A percentile compares a stretch with the other conserved stretches of the same genome.
phyloP scores from a whole-genome alignment of 2,329 filamentous ascomycete genomes.

The Metarhizium anisopliae region DNA sequence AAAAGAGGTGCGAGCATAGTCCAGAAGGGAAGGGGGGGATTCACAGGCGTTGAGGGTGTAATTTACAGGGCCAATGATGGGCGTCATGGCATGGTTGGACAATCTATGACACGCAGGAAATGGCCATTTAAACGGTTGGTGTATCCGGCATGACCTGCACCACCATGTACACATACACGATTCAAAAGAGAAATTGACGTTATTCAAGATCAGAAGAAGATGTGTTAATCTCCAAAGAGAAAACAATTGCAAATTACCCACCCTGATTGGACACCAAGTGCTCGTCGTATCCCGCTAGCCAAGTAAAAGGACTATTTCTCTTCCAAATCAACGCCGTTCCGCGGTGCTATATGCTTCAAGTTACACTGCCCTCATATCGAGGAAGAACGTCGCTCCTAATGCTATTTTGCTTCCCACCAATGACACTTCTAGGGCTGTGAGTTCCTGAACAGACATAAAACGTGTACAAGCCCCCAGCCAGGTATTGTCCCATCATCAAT shows the following conservation, averaged over 20 bases:
- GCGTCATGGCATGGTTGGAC: neutral
- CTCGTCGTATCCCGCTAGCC: neutral
- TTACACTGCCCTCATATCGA: neutral
- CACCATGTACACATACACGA: neutral
- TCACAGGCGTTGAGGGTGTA: neutral
- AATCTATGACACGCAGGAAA: neutral
- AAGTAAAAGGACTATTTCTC: neutral
- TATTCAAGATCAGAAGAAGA: neutral
- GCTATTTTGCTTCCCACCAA: constrained; percentile 7
- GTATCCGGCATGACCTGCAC: neutral
- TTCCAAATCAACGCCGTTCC: neutral
- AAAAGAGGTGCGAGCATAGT: neutral
- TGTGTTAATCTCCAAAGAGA: neutral
- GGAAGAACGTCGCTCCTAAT: constrained; percentile 7
- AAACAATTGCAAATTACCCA: neutral
- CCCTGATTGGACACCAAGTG: neutral
- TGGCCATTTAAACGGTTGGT: neutral
- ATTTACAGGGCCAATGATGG: neutral
- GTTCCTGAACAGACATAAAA: neutral
- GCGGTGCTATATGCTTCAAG: neutral
- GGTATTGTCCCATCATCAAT: neutral
- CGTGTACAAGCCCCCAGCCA: neutral
- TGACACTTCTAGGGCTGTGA: neutral
- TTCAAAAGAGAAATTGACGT: neutral
- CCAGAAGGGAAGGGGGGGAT: neutral